Evolutionary conservation across 169 alveolate genomes (phyloP), one percentile per base, ranked within the genome.

Genomic region (Theileria parva): DNA sequence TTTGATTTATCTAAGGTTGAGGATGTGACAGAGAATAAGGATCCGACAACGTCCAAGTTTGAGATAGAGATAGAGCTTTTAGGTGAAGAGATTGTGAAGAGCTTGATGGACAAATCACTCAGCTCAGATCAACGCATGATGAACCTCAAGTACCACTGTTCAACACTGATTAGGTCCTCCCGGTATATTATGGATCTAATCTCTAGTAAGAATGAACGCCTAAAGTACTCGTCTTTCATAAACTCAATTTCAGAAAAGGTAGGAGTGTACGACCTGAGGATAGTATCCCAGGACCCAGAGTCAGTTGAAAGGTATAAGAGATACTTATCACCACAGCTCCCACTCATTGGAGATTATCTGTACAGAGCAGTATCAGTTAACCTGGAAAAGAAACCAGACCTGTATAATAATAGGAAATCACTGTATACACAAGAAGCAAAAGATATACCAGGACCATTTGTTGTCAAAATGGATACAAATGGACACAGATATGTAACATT

Each of bases 321-420:
- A 68, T 65, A 21, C 34, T 60, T 85, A 27, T 77, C 81, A 2
- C 91, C 86, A 51, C 91, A 85, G 76, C 60, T 77, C 1, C 91
- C 91, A 28, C 91, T 85, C 23, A 73, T 85, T 0, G 91, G 91
- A 19, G 91, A 85, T 65, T 85, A 85, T 74, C 79, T 85, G 21
- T 85, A 51, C 74, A 50, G 91, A 12, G 77, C 91, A 30, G 79
- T 85, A 13, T 44, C 91, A 30, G 68, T 63, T 15, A 79, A 78
- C 65, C 37, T 75, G 57, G 89, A 83, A 28, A 51, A 37, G 19
- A 60, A 55, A 0, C 81, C 85, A 7, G 66, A 66, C 72, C 7
- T n/a, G 50, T 12, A 28, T 7, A 60, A 75, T 23, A 34, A 34
- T 12, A 48, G 50, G 48, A 44, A 69, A 12, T 75, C 83, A 7